phyloP scores from a whole-genome alignment of 2,329 filamentous ascomycete genomes.

The Pseudocercospora cruenta region DNA sequence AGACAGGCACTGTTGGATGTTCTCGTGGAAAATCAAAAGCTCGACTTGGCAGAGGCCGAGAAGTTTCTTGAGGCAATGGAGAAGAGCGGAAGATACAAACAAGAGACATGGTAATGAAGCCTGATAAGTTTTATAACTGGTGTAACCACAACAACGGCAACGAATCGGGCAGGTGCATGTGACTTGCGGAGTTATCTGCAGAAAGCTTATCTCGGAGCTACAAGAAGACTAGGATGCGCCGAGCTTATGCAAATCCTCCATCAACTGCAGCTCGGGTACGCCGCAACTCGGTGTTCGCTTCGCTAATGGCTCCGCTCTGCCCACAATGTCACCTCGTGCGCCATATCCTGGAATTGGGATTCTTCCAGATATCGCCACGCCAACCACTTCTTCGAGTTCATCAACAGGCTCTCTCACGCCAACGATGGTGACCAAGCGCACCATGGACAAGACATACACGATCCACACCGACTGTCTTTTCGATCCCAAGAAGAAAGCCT shows the following conservation, averaged over 20 bases:
- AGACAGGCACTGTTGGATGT: conserved; percentile 67
- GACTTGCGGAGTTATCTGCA: neutral
- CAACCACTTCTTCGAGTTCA: neutral
- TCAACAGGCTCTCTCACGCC: neutral
- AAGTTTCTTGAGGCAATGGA: conserved; percentile 59
- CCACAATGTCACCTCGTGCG: neutral
- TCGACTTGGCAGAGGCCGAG: conserved; percentile 61
- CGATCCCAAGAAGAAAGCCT: conserved; percentile 50
- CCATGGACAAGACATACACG: conserved; percentile 21
- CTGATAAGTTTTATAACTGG: neutral
- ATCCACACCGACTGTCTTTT: conserved; percentile 55
- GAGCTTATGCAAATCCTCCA: conserved; percentile 2
- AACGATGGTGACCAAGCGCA: conserved; percentile 11
- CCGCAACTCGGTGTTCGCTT: neutral
- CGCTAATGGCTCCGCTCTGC: neutral
- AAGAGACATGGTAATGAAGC: conserved; percentile 66
- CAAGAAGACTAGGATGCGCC: neutral
- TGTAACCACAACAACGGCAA: neutral
- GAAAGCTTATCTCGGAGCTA: neutral
- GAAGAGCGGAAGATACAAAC: conserved; percentile 64
- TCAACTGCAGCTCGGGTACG: conserved; percentile 1
- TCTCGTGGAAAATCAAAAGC: conserved; percentile 48
- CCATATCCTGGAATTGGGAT: neutral
- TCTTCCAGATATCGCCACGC: neutral
- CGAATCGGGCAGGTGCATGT: conserved; percentile 1